Conservation (phyloP, 805 yeast genomes). For the Cyberlindnera xylosilytica region DNA sequence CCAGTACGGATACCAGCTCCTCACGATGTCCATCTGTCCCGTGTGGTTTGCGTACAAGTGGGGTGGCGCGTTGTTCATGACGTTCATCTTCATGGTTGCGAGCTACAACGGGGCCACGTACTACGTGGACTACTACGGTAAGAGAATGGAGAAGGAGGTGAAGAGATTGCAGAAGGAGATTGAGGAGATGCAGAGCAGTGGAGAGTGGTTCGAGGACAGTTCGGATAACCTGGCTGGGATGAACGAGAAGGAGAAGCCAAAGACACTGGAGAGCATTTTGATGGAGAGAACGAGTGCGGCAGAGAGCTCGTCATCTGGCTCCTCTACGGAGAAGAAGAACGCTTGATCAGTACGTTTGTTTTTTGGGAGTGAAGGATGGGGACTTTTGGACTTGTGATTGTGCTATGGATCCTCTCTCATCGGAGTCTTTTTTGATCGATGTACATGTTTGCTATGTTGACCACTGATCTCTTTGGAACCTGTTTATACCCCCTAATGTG, state of each 20-base stretch:
- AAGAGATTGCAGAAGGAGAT: constrained; percentile 66
- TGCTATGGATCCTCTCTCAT: no score
- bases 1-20: constrained; percentile 82
- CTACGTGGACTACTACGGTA: constrained; percentile 89
- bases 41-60: constrained; percentile 74
- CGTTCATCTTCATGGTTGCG: constrained; percentile 73
- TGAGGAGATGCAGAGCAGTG: constrained; percentile 47
- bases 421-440: no score
- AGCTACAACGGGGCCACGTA: constrained; percentile 93
- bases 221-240: constrained; percentile 8
- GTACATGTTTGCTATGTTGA: no score
- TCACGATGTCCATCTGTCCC: constrained; percentile 87
- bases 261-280: background rate
- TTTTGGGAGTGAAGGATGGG: no score
- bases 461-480: no score
- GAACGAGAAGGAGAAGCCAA: background rate
- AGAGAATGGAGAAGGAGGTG: constrained; percentile 84
- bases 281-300: background rate
- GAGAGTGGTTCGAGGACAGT: constrained; percentile 17
- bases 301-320: background rate
- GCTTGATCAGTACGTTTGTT: no score
- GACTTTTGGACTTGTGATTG: no score
- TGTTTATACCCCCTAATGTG: no score
- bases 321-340: background rate
- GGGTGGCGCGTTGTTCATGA: constrained; percentile 65